These are phyloP conservation scores for Fusarium torulosum DNA, from an alignment of 2,329 filamentous ascomycete species.

Conservation along the genomic window DNA sequence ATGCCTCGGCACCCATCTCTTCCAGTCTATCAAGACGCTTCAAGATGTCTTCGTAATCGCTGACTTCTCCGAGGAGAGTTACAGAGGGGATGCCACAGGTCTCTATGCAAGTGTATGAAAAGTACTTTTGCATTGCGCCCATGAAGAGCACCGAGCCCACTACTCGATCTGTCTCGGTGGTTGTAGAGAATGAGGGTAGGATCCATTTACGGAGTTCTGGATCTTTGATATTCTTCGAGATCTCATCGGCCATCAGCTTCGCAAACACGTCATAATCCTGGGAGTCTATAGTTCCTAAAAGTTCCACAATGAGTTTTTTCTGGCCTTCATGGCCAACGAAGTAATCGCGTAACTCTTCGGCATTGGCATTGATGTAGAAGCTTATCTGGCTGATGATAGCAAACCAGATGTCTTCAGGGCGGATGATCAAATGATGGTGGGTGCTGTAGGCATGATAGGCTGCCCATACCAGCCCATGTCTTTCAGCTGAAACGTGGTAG, in stretches of 20 bases:
- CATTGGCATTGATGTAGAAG: conserved; percentile 61
- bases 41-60: conserved; percentile 4
- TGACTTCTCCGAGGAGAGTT: neutral
- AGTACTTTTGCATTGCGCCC: neutral
- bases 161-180: neutral
- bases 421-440: conserved; percentile 60
- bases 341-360: fast-evolving
- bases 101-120: fast-evolving
- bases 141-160: neutral
- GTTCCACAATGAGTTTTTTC: neutral
- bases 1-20: neutral
- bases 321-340: neutral
- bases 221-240: neutral
- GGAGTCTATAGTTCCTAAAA: fast-evolving
- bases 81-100: fast-evolving
- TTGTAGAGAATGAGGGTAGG: neutral
- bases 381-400: conserved; percentile 63
- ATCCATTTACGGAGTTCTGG: neutral
- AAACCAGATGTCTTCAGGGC: conserved; percentile 67
- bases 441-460: conserved; percentile 54
- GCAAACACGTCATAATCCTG: neutral
- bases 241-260: fast-evolving
- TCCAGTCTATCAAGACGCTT: neutral
- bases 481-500: fast-evolving
- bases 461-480: conserved; percentile 3